Base-by-base conservation (phyloP, 768 basidiomycete species). In the Hericium coralloides region DNA sequence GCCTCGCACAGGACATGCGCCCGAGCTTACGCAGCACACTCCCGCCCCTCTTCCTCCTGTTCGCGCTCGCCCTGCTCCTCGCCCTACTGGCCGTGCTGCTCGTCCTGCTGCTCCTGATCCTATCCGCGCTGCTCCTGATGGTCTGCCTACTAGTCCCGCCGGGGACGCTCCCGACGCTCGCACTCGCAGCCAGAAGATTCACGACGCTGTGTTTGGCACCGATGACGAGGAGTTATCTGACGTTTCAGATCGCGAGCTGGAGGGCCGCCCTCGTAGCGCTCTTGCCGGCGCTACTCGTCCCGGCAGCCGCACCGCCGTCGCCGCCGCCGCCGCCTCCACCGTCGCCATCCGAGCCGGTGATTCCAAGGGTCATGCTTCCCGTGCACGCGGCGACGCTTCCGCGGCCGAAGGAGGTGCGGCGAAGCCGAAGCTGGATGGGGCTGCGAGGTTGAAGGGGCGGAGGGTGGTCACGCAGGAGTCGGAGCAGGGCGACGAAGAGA, bases 211-310 rank as follows among this genome's bases (percentile, higher is more conserved):
- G n/a, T 63, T 65, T 59, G 64, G 57, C 18, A 58, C 55, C 53
- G 38, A 45, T 50, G 64, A 70, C 23, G 66, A 65, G 22, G 59
- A 66, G 45, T 56, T 68, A 25, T 73, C 72, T 25, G 69, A 74
- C 49, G 62, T 73, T 57, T 73, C 72, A 17, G 66, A 72, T 39
- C 62, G 68, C 49, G 65, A 65, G 53, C 45, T 49, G 58, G 37
- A 49, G 57, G 23, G 56, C 56, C n/a, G 25, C 22, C 12, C 18
- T 62, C 22, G 48, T 41, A 45, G 41, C 38, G 25, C 36, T 62
- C 49, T 59, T 48, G 49, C 52, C 18, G 36, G 25, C 53, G 12
- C 31, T 58, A n/a, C 58, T 62, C 43, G 43, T 20, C n/a, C 55
- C 41, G 45, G 10, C 55, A 45, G 54, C 51, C 26, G 48, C 51